Evolutionary conservation across 345 rosid genomes (phyloP).

Genomic region (Gossypium raimondii): DNA sequence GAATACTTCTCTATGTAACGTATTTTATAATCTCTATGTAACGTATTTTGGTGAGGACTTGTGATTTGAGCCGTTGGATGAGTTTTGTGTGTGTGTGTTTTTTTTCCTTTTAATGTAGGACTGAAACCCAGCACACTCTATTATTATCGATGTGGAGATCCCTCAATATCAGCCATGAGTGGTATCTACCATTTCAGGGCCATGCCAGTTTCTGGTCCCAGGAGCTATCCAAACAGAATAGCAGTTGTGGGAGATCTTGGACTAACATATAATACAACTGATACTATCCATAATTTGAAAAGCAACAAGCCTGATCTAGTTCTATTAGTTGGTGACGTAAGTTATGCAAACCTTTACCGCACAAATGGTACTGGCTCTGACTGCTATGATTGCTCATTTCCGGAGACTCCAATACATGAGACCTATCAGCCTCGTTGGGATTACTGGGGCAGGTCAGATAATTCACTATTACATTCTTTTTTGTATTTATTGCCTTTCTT

Average conservation of each 20-base stretch:
- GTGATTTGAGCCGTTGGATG: conserved; percentile 1
- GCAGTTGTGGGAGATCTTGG: conserved; percentile 83
- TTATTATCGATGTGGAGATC: conserved; percentile 86
- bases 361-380: conserved; percentile 61
- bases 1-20: background rate
- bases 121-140: conserved; percentile 57
- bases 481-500: background rate
- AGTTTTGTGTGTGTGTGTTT: background rate
- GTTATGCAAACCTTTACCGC: conserved; percentile 70
- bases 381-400: conserved; percentile 50
- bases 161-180: conserved; percentile 59
- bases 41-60: no score
- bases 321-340: conserved; percentile 67
- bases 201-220: conserved; percentile 58
- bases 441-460: conserved; percentile 83
- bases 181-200: conserved; percentile 49
- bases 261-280: conserved; percentile 72
- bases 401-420: conserved; percentile 43
- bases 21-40: background rate
- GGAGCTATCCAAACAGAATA: conserved; percentile 62
- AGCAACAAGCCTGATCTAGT: conserved; percentile 80
- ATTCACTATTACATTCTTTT: background rate
- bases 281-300: conserved; percentile 49
- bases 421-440: conserved; percentile 98
- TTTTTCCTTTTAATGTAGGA: conserved; percentile 31